Evolutionary conservation across 2,329 filamentous ascomycete species (phyloP).

Genomic region (Apiospora saccharicola): DNA sequence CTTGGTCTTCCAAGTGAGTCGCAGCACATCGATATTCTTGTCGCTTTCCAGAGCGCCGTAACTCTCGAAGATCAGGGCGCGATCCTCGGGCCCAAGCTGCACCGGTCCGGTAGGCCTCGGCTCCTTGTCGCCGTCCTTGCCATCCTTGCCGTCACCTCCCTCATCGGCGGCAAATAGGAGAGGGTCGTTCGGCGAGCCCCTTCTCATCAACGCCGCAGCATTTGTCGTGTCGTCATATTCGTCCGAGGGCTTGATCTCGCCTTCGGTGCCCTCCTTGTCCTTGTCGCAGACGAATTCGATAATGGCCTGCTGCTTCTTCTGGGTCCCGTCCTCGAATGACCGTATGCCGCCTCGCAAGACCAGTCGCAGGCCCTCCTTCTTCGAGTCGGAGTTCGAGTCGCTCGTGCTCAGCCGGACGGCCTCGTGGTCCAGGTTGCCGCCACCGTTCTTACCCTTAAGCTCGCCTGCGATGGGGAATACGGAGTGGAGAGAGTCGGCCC

Average conservation of each 20-base stretch:
- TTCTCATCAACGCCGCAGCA: background rate
- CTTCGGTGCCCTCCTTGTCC: constrained; percentile 76
- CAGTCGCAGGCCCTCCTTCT: constrained; percentile 75
- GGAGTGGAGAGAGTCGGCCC: constrained; percentile 52
- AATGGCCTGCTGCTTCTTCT: constrained; percentile 73
- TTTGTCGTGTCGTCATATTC: constrained; percentile 51
- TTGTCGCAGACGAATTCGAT: constrained; percentile 86
- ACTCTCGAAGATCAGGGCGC: constrained; percentile 75
- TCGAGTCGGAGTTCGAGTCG: constrained; percentile 68
- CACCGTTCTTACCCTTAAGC: constrained; percentile 65
- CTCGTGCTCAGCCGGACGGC: constrained; percentile 71
- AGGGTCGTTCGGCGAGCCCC: constrained; percentile 2
- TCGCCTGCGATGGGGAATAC: constrained; percentile 80
- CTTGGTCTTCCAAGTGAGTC: constrained; percentile 86
- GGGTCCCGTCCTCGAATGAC: constrained; percentile 60
- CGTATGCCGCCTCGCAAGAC: constrained; percentile 69
- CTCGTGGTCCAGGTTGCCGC: constrained; percentile 67
- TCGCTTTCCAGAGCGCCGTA: constrained; percentile 70
- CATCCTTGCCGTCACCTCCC: constrained; percentile 41
- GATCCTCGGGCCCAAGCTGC: constrained; percentile 54
- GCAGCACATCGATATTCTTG: constrained; percentile 67
- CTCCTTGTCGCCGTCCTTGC: constrained; percentile 44
- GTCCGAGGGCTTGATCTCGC: constrained; percentile 66
- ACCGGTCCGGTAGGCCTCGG: constrained; percentile 56
- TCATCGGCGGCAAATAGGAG: constrained; percentile 29